These are phyloP conservation scores for Thecaphora thlaspeos DNA, from an alignment of 1,284 basidiomycete genomes.

Conservation along the genomic window DNA sequence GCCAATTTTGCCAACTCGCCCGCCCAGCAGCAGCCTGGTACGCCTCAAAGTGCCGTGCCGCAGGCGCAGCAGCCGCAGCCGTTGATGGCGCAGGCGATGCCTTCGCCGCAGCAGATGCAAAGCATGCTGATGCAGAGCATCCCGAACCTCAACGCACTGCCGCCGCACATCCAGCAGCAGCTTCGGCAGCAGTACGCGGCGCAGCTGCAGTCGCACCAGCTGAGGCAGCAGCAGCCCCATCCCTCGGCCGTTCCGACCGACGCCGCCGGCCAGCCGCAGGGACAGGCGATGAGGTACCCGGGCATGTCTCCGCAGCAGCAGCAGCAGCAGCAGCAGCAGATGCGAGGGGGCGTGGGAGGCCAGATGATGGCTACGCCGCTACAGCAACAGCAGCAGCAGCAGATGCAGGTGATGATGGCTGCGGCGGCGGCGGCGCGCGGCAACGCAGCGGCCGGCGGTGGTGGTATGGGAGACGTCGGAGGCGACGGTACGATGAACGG, in stretches of 20 bases:
- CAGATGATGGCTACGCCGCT: neutral
- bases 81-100: constrained; percentile 15
- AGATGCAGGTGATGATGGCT: neutral
- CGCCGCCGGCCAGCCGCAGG: too few relatives aligned
- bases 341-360: too few relatives aligned
- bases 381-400: neutral
- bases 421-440: too few relatives aligned
- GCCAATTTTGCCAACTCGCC: constrained; percentile 14
- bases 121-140: constrained; percentile 8
- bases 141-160: constrained; percentile 28
- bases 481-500: too few relatives aligned
- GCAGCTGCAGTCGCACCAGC: constrained; percentile 18
- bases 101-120: constrained; percentile 2
- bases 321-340: neutral
- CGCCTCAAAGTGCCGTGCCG: neutral
- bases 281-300: neutral
- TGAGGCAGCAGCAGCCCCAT: constrained; percentile 4
- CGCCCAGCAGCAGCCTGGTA: constrained; percentile 6
- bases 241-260: too few relatives aligned
- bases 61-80: constrained; percentile 9
- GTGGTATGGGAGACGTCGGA: neutral
- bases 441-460: neutral
- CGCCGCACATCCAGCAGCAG: constrained; percentile 35
- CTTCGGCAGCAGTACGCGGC: constrained; percentile 35
- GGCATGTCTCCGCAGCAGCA: neutral